phyloP scores from a whole-genome alignment of 1,139 yeast species.

The Dujonia santamariae region DNA sequence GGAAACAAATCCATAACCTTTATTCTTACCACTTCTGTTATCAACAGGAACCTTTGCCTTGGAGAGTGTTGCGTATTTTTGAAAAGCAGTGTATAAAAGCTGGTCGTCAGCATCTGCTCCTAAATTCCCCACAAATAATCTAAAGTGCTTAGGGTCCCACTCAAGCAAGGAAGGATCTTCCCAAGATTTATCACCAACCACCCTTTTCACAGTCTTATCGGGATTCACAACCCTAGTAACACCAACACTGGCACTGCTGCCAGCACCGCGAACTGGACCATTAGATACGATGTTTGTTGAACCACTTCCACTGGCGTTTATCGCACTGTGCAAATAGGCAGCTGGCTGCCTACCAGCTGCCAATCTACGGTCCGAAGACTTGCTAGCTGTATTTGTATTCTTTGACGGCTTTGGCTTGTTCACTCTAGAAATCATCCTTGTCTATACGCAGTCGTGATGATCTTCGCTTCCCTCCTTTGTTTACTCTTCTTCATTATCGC shows the following conservation, averaged over 20 bases:
- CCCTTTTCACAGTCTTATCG: slow-evolving; percentile 34
- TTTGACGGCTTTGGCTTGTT: slow-evolving; percentile 17
- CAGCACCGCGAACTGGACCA: neutral
- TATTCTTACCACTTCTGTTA: slow-evolving; percentile 39
- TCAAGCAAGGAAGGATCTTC: slow-evolving; percentile 45
- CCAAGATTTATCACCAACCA: slow-evolving; percentile 48
- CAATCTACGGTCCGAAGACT: slow-evolving; percentile 50
- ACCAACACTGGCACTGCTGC: neutral
- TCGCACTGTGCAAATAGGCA: slow-evolving; percentile 31
- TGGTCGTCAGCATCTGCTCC: slow-evolving; percentile 67
- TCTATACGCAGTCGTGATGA: too few relatives aligned
- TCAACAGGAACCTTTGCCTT: slow-evolving; percentile 57
- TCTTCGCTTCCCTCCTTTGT: too few relatives aligned
- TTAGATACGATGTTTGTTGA: slow-evolving; percentile 2
- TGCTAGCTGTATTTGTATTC: slow-evolving; percentile 24
- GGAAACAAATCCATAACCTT: slow-evolving; percentile 73
- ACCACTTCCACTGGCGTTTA: slow-evolving; percentile 4
- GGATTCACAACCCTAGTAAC: neutral
- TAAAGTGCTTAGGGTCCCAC: slow-evolving; percentile 68
- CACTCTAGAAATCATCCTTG: slow-evolving; percentile 6
- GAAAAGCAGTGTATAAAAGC: slow-evolving; percentile 49
- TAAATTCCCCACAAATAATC: slow-evolving; percentile 72
- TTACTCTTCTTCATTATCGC: too few relatives aligned
- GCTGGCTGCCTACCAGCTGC: slow-evolving; percentile 50
- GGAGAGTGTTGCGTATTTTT: slow-evolving; percentile 45